These are phyloP conservation scores for Saccharomycopsis lassenensis DNA, from an alignment of 805 yeast species.

Conservation along the genomic window DNA sequence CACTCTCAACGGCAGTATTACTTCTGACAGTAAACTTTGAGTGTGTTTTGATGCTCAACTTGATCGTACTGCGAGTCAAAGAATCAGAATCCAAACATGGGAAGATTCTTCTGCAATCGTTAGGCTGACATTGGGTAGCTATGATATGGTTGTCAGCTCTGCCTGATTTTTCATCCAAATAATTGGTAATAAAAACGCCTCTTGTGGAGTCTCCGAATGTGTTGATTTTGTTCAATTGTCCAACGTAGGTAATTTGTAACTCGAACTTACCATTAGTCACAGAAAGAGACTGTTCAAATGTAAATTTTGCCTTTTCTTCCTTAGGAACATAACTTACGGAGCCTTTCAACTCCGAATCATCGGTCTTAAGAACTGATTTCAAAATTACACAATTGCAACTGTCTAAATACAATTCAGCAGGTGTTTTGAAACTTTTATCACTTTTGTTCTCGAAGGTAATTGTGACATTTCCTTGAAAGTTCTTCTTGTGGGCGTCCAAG, in stretches of 20 bases:
- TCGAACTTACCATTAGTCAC: too few species aligned
- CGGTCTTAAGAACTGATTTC: too few species aligned
- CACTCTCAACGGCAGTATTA: conserved; percentile 31
- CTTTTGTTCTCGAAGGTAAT: too few species aligned
- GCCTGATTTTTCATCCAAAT: conserved; percentile 34
- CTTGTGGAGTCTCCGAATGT: conserved; percentile 46
- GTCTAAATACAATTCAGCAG: too few species aligned
- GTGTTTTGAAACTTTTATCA: too few species aligned
- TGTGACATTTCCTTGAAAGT: too few species aligned
- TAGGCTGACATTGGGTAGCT: conserved; percentile 68
- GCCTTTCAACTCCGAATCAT: too few species aligned
- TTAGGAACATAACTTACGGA: too few species aligned
- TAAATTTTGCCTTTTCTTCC: too few species aligned
- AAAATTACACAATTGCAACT: too few species aligned
- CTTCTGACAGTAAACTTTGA: conserved; percentile 39
- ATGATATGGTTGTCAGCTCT: conserved; percentile 39
- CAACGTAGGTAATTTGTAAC: conserved; percentile 33
- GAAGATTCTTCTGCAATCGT: conserved; percentile 47
- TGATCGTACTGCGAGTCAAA: conserved; percentile 41
- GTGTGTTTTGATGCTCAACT: conserved; percentile 37
- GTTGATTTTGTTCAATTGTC: conserved; percentile 38
- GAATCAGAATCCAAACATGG: conserved; percentile 62
- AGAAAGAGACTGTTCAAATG: too few species aligned
- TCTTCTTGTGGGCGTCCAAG: too few species aligned
- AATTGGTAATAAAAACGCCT: conserved; percentile 63